Evolutionary conservation across 768 basidiomycete genomes (phyloP).

Genomic region (Hirschioporus abietinus): DNA sequence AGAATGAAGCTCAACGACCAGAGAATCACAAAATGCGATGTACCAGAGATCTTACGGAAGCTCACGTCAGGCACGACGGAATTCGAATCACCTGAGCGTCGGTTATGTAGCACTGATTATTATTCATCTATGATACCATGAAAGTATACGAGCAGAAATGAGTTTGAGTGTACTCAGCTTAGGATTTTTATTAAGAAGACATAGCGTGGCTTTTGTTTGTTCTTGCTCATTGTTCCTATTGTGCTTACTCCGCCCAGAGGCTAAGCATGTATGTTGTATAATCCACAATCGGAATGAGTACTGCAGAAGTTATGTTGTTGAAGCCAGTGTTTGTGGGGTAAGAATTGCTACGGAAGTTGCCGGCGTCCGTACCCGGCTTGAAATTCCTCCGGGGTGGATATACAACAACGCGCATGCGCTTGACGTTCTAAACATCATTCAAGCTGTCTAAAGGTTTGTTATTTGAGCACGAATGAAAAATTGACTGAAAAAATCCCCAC

Average conservation of each 20-base stretch:
- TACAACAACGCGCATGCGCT: not conserved
- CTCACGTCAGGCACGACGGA: not conserved
- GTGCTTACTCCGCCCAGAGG: too few relatives aligned
- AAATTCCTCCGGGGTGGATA: not conserved
- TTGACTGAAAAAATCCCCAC: not conserved
- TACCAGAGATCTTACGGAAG: not conserved
- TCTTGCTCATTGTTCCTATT: too few relatives aligned
- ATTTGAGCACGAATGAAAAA: not conserved
- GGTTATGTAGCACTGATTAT: not conserved
- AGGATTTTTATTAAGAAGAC: too few relatives aligned
- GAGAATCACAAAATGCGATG: not conserved
- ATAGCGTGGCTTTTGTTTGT: too few relatives aligned
- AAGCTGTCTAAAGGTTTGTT: not conserved
- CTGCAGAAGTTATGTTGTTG: too few relatives aligned
- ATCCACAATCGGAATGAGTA: too few relatives aligned
- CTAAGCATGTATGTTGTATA: too few relatives aligned
- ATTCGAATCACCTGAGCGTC: not conserved
- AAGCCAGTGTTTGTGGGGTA: too few relatives aligned
- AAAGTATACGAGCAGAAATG: not conserved
- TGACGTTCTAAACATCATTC: not conserved
- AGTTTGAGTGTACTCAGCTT: not conserved
- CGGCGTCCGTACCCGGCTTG: not conserved
- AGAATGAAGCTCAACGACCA: not conserved
- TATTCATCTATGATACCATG: not conserved
- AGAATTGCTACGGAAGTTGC: not conserved